Evolutionary conservation across 257 asterid genomes (phyloP).

Genomic region (Nicotiana paniculata): DNA sequence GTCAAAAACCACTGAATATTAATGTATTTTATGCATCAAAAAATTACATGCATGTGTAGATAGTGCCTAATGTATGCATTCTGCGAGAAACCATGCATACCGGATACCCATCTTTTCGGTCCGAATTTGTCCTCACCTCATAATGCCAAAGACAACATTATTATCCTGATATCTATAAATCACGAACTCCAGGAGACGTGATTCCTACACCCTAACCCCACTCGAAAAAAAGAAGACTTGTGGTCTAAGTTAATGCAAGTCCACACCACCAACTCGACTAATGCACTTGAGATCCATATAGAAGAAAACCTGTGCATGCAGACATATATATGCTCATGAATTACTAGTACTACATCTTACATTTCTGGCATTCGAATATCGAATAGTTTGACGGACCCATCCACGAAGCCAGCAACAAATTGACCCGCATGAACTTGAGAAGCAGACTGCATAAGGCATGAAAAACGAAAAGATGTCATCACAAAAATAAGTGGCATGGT

Average conservation of each 20-base stretch:
- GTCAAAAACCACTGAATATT: not conserved
- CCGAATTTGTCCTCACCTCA: not conserved
- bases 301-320: not conserved
- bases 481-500: constrained; percentile 1
- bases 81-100: not conserved
- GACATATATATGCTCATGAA: not conserved
- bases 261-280: not conserved
- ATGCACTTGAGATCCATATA: not conserved
- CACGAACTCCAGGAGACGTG: not conserved
- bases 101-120: not conserved
- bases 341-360: constrained; percentile 37
- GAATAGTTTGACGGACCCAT: constrained; percentile 72
- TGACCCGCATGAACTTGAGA: constrained; percentile 89
- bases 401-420: constrained; percentile 84
- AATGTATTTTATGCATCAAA: not conserved
- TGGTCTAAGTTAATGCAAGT: constrained; percentile 4
- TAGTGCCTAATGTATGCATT: not conserved
- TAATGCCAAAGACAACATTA: not conserved
- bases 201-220: not conserved
- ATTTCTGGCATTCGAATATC: constrained; percentile 78
- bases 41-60: not conserved
- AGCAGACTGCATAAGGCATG: constrained; percentile 50
- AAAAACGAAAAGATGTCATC: not conserved
- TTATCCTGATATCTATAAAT: not conserved
- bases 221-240: not conserved